Evolutionary conservation across 192 early-diverging fungal species (phyloP).

Genomic region (Radiomyces spectabilis): DNA sequence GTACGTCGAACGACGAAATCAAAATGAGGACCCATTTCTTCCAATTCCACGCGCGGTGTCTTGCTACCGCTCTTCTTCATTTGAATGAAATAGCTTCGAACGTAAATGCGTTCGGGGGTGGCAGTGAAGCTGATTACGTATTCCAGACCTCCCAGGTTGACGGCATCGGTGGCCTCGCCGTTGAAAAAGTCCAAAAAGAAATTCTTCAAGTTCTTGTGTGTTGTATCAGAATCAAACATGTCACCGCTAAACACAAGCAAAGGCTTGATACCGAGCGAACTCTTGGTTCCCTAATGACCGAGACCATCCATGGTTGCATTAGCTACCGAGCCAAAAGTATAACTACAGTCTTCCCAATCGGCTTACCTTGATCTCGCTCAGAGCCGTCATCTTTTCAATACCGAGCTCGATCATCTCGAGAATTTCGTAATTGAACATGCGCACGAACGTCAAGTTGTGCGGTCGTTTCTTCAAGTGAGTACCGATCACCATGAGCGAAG

Average conservation of each 20-base stretch:
- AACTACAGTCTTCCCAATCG: no score
- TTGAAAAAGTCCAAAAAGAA: conserved; percentile 87
- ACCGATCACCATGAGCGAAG: conserved; percentile 83
- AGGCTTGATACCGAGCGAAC: conserved; percentile 83
- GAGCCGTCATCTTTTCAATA: conserved; percentile 59
- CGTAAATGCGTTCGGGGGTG: conserved; percentile 61
- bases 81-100: conserved; percentile 74
- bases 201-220: conserved; percentile 70
- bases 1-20: conserved; percentile 77
- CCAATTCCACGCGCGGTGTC: conserved; percentile 84
- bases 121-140: conserved; percentile 84
- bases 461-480: conserved; percentile 95
- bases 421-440: conserved; percentile 90
- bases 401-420: conserved; percentile 96
- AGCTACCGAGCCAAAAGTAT: no score
- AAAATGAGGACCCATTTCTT: conserved; percentile 88
- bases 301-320: no score
- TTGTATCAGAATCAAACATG: conserved; percentile 63
- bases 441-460: conserved; percentile 82
- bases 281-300: conserved; percentile 56
- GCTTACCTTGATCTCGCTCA: conserved; percentile 67
- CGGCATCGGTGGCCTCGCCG: conserved; percentile 64
- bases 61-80: conserved; percentile 85
- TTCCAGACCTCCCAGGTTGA: conserved; percentile 84
- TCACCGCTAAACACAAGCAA: conserved; percentile 88